Base-by-base conservation (phyloP, 805 yeast genomes). In the Kazachstania bromeliacearum region DNA sequence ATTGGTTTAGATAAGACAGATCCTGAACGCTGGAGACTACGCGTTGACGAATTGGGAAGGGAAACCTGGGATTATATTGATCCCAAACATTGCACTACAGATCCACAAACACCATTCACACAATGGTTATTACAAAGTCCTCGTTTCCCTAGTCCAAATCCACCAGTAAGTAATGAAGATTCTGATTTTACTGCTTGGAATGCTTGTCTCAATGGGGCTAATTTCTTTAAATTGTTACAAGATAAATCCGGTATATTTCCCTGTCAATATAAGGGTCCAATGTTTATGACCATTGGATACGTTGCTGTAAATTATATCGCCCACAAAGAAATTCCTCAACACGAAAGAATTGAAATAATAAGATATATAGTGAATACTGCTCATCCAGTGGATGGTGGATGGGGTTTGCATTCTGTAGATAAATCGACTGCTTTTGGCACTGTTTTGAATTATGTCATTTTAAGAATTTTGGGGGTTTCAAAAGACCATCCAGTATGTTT, bases 301-400 rank as follows among this genome's bases (percentile, higher is more conserved):
- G 76, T 92, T 18, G 82, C 73, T 0, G 76, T 84, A 2, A 70
- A 73, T 44, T 84, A 87, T 58, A 77, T 77, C 54, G 71, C 88
- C 9, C 71, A 74, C 25, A 68, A 75, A 0, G 73, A 72, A 8
- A 81, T 92, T 25, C 79, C 88, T 0, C 77, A 75, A 21, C 78
- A 73, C 26, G 73, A 70, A 48, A 66, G 66, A 43, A 60, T 62
- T 10, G 99, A 92, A 59, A 60, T 92, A 52, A 75, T 82, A 19
- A 68, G 98, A 40, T 92, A 88, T 53, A 61, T 92, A 13, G 84
- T 85, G n/a, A 92, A 92, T 55, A 73, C 85, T 0, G 79, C 96
- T 0, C 96, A 92, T 55, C 96, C 96, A 0, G 95, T 88, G 1
- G 98, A 92, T 59, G 99, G 99, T n/a, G 99, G 98, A 2, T 92